Conservation (phyloP, 2,329 filamentous ascomycete genomes). For the Neonectria faginata region DNA sequence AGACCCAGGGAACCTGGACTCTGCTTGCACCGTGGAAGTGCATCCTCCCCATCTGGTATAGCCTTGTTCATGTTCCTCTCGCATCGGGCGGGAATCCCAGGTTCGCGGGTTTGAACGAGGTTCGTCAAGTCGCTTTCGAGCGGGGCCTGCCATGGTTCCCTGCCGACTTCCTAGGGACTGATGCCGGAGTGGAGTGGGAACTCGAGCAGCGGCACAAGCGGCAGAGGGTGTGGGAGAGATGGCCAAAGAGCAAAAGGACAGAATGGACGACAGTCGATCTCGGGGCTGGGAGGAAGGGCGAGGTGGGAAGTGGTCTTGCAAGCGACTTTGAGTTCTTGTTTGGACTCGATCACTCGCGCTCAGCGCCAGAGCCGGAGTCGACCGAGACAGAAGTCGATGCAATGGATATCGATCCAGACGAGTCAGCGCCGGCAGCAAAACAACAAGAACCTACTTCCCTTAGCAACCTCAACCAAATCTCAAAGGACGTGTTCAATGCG, state of each 20-base stretch:
- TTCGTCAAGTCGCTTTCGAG: conserved; percentile 85
- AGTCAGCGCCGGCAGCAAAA: conserved; percentile 7
- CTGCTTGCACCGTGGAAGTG: conserved; percentile 92
- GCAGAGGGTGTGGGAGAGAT: conserved; percentile 80
- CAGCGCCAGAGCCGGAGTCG: conserved; percentile 27
- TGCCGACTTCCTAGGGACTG: conserved; percentile 82
- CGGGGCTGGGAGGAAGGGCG: conserved; percentile 79
- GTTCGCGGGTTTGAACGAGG: conserved; percentile 85
- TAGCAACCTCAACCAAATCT: conserved; percentile 39
- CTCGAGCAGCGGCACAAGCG: conserved; percentile 74
- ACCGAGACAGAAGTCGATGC: conserved; percentile 42
- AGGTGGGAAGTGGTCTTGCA: conserved; percentile 83
- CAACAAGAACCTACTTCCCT: conserved; percentile 22
- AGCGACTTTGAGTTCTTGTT: conserved; percentile 87
- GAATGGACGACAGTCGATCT: conserved; percentile 82
- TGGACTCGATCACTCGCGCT: conserved; percentile 31
- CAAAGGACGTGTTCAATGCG: conserved; percentile 48
- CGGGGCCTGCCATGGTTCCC: conserved; percentile 85
- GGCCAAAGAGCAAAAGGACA: conserved; percentile 83
- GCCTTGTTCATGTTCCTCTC: conserved; percentile 83
- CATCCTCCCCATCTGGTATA: conserved; percentile 86
- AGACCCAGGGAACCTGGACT: conserved; percentile 79
- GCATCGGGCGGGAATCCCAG: conserved; percentile 83
- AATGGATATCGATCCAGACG: conserved; percentile 49
- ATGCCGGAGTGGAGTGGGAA: conserved; percentile 84